These are phyloP conservation scores for Boletus sp. DNA, from an alignment of 768 basidiomycete species.

Conservation along the genomic window DNA sequence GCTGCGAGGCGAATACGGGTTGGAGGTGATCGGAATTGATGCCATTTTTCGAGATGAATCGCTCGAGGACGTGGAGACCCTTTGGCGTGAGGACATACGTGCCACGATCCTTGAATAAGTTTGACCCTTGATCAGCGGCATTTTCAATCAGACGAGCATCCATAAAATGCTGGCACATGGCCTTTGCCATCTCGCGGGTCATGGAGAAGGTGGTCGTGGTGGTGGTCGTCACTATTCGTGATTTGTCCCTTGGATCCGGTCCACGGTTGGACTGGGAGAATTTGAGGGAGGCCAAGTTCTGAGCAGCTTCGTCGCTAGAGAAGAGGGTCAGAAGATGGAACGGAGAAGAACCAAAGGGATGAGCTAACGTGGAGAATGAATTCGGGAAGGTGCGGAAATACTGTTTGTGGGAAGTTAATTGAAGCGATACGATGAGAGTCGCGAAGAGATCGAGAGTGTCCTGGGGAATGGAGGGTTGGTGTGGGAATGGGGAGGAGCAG, in stretches of 20 bases:
- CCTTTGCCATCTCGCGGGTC: slow-evolving; percentile 99
- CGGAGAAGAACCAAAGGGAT: not conserved
- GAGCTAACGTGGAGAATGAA: slow-evolving; percentile 89
- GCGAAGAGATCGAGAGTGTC: slow-evolving; percentile 98
- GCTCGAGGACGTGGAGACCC: slow-evolving; percentile 95
- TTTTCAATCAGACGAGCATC: slow-evolving; percentile 98
- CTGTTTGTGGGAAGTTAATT: slow-evolving; percentile 85
- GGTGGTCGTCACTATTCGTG: slow-evolving; percentile 97
- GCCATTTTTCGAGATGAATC: slow-evolving; percentile 99
- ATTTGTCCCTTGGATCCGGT: slow-evolving; percentile 96
- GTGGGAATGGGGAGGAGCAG: slow-evolving; percentile 5
- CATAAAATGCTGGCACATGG: slow-evolving; percentile 99
- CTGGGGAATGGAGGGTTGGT: slow-evolving; percentile 38
- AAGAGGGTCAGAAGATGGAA: slow-evolving; percentile 7
- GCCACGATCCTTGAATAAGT: slow-evolving; percentile 96
- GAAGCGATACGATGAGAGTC: slow-evolving; percentile 90
- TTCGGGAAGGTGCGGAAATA: slow-evolving; percentile 95
- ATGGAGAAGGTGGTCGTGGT: slow-evolving; percentile 99
- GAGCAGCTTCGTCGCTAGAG: slow-evolving; percentile 88
- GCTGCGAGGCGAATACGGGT: slow-evolving; percentile 84
- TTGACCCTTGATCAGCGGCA: slow-evolving; percentile 82
- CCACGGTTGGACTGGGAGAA: slow-evolving; percentile 99
- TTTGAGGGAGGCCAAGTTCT: slow-evolving; percentile 91
- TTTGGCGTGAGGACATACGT: slow-evolving; percentile 96
- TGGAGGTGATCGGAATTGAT: slow-evolving; percentile 93